Percentiles rank a stretch among this genome's conserved stretches.
Evolutionary conservation across 352 stramenopile genomes (phyloP).

Genomic region (Peronospora destructor): DNA sequence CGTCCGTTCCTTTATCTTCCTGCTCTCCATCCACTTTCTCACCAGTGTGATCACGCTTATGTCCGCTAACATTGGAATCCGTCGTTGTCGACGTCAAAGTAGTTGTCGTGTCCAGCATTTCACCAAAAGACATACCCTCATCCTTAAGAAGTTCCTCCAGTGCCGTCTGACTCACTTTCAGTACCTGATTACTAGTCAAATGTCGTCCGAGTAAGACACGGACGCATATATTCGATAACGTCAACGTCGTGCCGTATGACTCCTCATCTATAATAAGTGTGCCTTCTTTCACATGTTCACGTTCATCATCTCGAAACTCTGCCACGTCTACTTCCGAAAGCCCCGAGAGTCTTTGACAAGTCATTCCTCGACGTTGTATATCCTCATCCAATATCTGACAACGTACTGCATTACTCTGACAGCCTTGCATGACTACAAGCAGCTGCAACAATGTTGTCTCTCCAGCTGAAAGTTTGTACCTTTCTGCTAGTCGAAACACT

Average conservation of each 20-base stretch:
- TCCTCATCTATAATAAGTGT: slow-evolving; percentile 78
- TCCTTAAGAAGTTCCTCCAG: slow-evolving; percentile 68
- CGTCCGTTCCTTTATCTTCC: slow-evolving; percentile 14
- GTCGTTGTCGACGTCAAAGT: neutral
- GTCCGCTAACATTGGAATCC: slow-evolving; percentile 5
- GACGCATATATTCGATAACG: slow-evolving; percentile 75
- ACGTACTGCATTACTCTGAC: slow-evolving; percentile 76
- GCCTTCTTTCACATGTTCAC: slow-evolving; percentile 84
- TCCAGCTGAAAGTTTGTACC: slow-evolving; percentile 63
- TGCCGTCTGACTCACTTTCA: slow-evolving; percentile 83
- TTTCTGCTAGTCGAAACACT: slow-evolving; percentile 67
- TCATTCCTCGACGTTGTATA: slow-evolving; percentile 60
- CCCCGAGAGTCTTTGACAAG: slow-evolving; percentile 64
- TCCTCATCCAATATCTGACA: slow-evolving; percentile 85
- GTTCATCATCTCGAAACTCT: slow-evolving; percentile 80
- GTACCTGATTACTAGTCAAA: slow-evolving; percentile 71
- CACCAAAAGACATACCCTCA: slow-evolving; percentile 60
- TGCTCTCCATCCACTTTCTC: slow-evolving; percentile 15
- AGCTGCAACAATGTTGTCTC: slow-evolving; percentile 78
- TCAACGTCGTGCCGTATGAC: slow-evolving; percentile 72
- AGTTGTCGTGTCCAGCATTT: slow-evolving; percentile 42
- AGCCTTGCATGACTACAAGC: slow-evolving; percentile 76
- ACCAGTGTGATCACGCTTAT: slow-evolving; percentile 24
- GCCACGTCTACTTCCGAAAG: slow-evolving; percentile 85
- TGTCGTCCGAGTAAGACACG: slow-evolving; percentile 67